Evolutionary conservation across 2,329 filamentous ascomycete genomes (phyloP).

Genomic region (Talaromyces albobiverticillius): DNA sequence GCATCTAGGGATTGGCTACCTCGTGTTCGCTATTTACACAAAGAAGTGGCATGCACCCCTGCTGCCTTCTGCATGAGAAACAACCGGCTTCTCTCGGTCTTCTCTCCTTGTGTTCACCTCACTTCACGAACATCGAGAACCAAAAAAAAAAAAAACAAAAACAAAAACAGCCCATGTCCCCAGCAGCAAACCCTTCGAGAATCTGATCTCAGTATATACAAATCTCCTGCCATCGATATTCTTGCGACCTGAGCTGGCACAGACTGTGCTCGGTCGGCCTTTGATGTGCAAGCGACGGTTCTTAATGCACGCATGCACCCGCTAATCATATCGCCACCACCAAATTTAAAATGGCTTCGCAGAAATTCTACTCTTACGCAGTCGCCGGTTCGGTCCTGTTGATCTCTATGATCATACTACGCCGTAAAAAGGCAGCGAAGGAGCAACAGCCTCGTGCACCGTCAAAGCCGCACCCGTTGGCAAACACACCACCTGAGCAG

Average conservation of each 20-base stretch:
- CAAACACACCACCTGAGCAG: constrained; percentile 9
- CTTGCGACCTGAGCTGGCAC: background rate
- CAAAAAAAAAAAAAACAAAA: background rate
- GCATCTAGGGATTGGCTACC: constrained; percentile 1
- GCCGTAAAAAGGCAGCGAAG: background rate
- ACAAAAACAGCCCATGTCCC: background rate
- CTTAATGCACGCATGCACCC: background rate
- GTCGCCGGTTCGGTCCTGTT: constrained; percentile 2
- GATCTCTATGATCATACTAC: constrained; percentile 1
- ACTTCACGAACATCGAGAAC: too few relatives aligned
- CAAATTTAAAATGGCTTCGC: background rate
- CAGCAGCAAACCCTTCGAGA: background rate
- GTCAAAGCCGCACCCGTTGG: constrained; percentile 8
- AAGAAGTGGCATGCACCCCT: background rate
- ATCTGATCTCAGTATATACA: constrained; percentile 4
- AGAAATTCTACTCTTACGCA: constrained; percentile 1
- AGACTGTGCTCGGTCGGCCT: background rate
- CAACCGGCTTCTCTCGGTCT: too few relatives aligned
- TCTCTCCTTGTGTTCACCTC: background rate
- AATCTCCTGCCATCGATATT: background rate
- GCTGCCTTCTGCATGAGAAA: background rate
- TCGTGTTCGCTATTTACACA: background rate
- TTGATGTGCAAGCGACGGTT: constrained; percentile 4
- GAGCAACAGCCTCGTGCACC: background rate
- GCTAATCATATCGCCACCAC: background rate